phyloP scores from a whole-genome alignment of 176 grass and related monocot species.

The Dendrocalamus sinicus region DNA sequence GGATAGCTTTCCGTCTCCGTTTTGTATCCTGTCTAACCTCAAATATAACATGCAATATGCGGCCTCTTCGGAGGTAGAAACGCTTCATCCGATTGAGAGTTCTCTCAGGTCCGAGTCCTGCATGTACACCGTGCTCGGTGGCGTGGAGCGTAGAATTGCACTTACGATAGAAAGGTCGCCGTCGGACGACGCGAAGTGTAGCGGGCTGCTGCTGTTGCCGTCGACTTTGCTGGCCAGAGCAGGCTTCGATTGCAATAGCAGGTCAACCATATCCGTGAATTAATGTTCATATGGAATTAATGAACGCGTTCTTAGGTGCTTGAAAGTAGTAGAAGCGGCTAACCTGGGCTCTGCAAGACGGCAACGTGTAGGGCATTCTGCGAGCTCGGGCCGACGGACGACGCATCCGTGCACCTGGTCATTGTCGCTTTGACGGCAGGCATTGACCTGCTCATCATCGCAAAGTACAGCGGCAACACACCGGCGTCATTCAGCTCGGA shows the following conservation, averaged over 20 bases:
- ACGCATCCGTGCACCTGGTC: neutral
- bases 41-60: too few species aligned
- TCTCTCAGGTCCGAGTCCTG: too few species aligned
- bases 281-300: neutral
- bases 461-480: conserved; percentile 53
- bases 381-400: neutral
- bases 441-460: conserved; percentile 35
- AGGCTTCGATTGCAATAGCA: conserved; percentile 26
- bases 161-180: neutral
- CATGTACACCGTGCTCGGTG: neutral
- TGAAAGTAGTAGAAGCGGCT: neutral
- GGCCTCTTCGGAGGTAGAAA: too few species aligned
- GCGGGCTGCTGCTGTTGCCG: conserved; percentile 10
- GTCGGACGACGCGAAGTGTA: neutral
- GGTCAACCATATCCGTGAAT: neutral
- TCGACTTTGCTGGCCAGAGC: neutral
- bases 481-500: neutral
- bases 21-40: too few species aligned
- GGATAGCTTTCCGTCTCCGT: too few species aligned
- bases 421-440: neutral
- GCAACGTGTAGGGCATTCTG: conserved; percentile 60
- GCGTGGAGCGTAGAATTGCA: neutral
- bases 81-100: too few species aligned
- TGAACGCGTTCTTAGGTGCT: too few species aligned
- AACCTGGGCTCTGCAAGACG: conserved; percentile 30